Percentiles rank a stretch among this genome's conserved stretches.
Conservation (phyloP, 225 moss, liverwort and hornwort species). For the Polytrichum formosum region DNA sequence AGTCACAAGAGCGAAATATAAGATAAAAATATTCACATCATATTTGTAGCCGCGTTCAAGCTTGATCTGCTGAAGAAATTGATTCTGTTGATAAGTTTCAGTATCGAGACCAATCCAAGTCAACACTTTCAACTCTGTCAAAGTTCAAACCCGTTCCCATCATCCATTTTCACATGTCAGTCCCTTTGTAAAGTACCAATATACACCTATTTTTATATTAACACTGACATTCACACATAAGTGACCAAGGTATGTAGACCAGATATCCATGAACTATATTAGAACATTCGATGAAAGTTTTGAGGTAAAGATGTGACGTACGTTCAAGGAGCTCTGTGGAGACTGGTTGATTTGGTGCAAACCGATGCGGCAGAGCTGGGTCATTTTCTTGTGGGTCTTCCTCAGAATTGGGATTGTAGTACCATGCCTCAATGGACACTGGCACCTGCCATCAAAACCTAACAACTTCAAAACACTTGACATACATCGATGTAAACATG, state of each 20-base stretch:
- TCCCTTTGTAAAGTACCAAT: background rate
- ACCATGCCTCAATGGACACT: slow-evolving; percentile 47
- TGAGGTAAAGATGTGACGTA: slow-evolving; percentile 2
- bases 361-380: slow-evolving; percentile 54
- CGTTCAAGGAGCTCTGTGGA: slow-evolving; percentile 42
- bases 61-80: slow-evolving; percentile 41
- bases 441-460: slow-evolving; percentile 13
- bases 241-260: background rate
- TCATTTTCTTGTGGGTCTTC: slow-evolving; percentile 52
- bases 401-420: slow-evolving; percentile 52
- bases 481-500: too few relatives aligned
- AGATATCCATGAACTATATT: background rate
- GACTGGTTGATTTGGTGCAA: slow-evolving; percentile 45
- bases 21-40: slow-evolving; percentile 16
- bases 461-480: too few relatives aligned
- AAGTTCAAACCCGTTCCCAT: background rate
- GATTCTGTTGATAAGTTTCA: slow-evolving; percentile 34
- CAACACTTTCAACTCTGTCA: slow-evolving; percentile 59
- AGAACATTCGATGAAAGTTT: background rate
- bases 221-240: background rate
- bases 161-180: too few relatives aligned
- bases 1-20: background rate
- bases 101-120: slow-evolving; percentile 58
- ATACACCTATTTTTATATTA: background rate
- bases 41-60: slow-evolving; percentile 56